Conservation (phyloP, 306 rosid genomes). For the Medicago ruthenica region DNA sequence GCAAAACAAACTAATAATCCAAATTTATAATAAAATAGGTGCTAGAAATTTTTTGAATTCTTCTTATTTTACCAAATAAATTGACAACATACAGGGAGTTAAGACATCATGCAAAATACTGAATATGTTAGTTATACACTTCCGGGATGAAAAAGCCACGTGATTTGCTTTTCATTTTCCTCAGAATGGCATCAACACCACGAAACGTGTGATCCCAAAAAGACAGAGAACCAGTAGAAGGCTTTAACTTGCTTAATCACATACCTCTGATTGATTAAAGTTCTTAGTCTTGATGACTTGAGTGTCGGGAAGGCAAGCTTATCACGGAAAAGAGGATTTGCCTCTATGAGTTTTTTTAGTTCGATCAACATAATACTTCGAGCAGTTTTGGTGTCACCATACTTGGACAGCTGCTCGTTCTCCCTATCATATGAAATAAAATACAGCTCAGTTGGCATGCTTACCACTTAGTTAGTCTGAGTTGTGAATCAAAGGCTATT, state of each 20-base stretch:
- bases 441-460: conserved; percentile 26
- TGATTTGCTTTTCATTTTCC: conserved; percentile 3
- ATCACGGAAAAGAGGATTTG: conserved; percentile 85
- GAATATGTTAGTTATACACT: background rate
- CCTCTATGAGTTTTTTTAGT: conserved; percentile 81
- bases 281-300: conserved; percentile 76
- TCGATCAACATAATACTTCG: conserved; percentile 84
- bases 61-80: conserved; percentile 27
- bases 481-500: conserved; percentile 35
- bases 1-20: conserved; percentile 30
- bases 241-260: conserved; percentile 33
- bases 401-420: conserved; percentile 82
- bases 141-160: conserved; percentile 13
- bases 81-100: conserved; percentile 9
- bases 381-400: conserved; percentile 87
- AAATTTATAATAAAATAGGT: conserved; percentile 18
- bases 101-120: conserved; percentile 8
- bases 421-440: conserved; percentile 63
- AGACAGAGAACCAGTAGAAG: conserved; percentile 21
- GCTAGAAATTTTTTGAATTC: conserved; percentile 12
- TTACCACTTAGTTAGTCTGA: conserved; percentile 31
- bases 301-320: conserved; percentile 79
- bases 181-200: conserved; percentile 22
- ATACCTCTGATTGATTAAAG: conserved; percentile 87
- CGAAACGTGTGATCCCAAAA: background rate